Evolutionary conservation across 164 flowering plant species (phyloP).

Genomic region (Magnolia kwangsiensis): DNA sequence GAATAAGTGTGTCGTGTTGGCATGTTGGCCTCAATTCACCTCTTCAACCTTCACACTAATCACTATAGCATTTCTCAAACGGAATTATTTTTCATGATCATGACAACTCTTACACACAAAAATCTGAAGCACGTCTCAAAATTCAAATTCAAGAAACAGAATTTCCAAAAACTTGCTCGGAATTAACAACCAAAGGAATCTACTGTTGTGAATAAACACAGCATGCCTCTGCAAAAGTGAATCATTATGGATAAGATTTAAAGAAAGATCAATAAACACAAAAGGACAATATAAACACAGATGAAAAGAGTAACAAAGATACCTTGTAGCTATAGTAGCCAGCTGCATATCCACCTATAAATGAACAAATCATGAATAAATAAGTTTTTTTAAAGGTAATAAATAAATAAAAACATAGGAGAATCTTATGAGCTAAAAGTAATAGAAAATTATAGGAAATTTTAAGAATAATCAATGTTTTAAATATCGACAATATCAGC

Average conservation of each 20-base stretch:
- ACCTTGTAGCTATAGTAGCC: conserved; percentile 99
- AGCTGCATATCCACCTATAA: conserved; percentile 91
- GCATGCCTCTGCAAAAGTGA: neutral
- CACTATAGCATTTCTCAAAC: neutral
- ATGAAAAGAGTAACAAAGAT: conserved; percentile 11
- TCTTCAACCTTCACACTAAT: neutral
- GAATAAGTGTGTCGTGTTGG: neutral
- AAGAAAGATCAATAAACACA: neutral
- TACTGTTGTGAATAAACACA: too few species aligned
- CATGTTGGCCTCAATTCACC: neutral
- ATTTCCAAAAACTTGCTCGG: too few species aligned
- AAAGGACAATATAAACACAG: neutral
- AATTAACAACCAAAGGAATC: too few species aligned
- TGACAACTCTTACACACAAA: neutral
- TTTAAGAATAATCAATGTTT: too few species aligned
- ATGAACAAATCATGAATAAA: neutral
- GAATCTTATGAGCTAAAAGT: neutral
- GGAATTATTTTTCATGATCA: neutral
- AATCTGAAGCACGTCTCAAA: neutral
- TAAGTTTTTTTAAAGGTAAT: neutral
- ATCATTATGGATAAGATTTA: neutral
- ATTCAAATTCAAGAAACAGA: neutral
- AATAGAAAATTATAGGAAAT: too few species aligned
- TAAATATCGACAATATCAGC: too few species aligned
- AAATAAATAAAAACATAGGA: neutral